A percentile compares a stretch with the other conserved stretches of the same genome.
phyloP scores from a whole-genome alignment of 371 early-diverging fungal genomes.

The Apophysomyces elegans region DNA sequence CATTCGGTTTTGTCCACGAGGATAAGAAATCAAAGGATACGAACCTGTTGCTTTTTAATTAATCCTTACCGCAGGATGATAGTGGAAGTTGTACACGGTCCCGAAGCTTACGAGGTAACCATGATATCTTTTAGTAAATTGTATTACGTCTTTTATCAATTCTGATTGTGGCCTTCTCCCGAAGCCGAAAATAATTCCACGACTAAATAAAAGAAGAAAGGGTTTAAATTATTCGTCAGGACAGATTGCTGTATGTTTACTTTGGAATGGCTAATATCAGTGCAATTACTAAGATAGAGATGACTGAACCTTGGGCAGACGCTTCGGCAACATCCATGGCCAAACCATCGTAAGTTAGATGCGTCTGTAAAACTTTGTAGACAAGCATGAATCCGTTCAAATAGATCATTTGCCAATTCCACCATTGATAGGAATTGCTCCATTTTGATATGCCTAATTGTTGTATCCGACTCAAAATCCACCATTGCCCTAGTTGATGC shows the following conservation, averaged over 20 bases:
- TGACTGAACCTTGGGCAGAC: slow-evolving; percentile 45
- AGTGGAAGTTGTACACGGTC: slow-evolving; percentile 47
- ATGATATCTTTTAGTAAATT: slow-evolving; percentile 43
- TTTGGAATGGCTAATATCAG: slow-evolving; percentile 45
- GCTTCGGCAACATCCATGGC: slow-evolving; percentile 47
- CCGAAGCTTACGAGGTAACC: slow-evolving; percentile 53
- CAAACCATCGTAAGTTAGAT: slow-evolving; percentile 44
- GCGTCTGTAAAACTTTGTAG: slow-evolving; percentile 39
- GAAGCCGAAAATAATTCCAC: slow-evolving; percentile 41
- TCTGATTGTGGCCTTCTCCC: slow-evolving; percentile 22
- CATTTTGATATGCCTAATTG: slow-evolving; percentile 26
- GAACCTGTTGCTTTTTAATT: neutral
- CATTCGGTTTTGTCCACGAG: no score
- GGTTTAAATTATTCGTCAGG: neutral
- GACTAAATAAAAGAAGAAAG: slow-evolving; percentile 20
- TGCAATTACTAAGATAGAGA: slow-evolving; percentile 40
- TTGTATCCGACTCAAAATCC: slow-evolving; percentile 34
- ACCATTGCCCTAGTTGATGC: slow-evolving; percentile 47
- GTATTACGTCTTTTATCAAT: slow-evolving; percentile 31
- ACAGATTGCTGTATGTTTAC: slow-evolving; percentile 14
- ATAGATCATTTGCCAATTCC: slow-evolving; percentile 51
- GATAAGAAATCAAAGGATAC: neutral
- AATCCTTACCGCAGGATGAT: slow-evolving; percentile 43
- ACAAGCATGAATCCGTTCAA: slow-evolving; percentile 40
- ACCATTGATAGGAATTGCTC: slow-evolving; percentile 39